A percentile compares a stretch with the other conserved stretches of the same genome.
Evolutionary conservation across 257 asterid species (phyloP).

Genomic region (Eucommia ulmoides): DNA sequence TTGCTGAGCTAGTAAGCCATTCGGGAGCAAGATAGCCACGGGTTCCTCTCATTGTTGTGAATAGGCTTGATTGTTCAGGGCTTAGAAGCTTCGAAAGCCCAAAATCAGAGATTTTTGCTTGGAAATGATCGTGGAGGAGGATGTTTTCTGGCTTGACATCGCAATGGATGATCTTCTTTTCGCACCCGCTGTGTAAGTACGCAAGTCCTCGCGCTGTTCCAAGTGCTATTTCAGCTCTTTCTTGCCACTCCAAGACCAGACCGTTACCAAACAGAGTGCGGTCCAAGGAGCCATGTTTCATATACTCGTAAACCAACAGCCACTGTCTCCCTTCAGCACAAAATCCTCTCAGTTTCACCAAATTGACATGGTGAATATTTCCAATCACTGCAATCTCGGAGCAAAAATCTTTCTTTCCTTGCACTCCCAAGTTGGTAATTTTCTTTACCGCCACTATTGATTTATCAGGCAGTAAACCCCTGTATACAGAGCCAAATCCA

Average conservation of each 20-base stretch:
- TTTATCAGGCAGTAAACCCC: conserved; percentile 44
- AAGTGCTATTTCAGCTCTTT: conserved; percentile 44
- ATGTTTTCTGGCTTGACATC: conserved; percentile 77
- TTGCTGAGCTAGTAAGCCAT: conserved; percentile 67
- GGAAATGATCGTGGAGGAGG: conserved; percentile 47
- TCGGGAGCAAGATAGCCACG: conserved; percentile 81
- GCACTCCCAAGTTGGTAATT: conserved; percentile 30
- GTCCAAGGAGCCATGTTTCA: conserved; percentile 68
- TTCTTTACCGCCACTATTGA: conserved; percentile 56
- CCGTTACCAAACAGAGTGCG: conserved; percentile 47
- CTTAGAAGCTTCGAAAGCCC: conserved; percentile 65
- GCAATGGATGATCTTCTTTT: conserved; percentile 61
- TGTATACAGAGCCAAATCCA: conserved; percentile 61
- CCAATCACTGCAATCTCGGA: conserved; percentile 64
- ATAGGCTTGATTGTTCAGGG: conserved; percentile 41
- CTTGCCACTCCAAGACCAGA: conserved; percentile 56
- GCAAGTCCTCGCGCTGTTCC: conserved; percentile 76
- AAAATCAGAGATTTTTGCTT: conserved; percentile 63
- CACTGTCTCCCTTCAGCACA: conserved; percentile 47
- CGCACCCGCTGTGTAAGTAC: conserved; percentile 62
- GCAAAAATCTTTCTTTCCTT: conserved; percentile 56
- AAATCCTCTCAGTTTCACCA: conserved; percentile 58
- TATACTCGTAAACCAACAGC: conserved; percentile 64
- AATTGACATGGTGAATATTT: conserved; percentile 57
- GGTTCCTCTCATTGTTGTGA: conserved; percentile 84